Percentiles rank a stretch among this genome's conserved stretches.
These are phyloP conservation scores for Astragalus glycyphyllos DNA, from an alignment of 306 rosid species.

Conservation along the genomic window DNA sequence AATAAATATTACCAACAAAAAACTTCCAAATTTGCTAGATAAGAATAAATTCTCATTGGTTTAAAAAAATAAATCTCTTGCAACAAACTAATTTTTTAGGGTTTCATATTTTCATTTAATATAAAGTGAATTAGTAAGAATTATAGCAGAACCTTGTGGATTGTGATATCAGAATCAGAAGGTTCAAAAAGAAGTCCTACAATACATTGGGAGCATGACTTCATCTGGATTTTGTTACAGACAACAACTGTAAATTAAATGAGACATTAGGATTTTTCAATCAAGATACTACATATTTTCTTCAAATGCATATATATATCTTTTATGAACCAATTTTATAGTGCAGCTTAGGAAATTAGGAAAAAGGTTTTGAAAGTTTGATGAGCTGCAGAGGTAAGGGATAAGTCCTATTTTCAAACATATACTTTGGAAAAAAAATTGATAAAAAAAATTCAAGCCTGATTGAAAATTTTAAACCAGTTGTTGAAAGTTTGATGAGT, in stretches of 20 bases:
- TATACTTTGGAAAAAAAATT: background rate
- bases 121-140: background rate
- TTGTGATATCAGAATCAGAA: background rate
- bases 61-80: background rate
- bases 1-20: too few species aligned
- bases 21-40: background rate
- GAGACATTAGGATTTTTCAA: background rate
- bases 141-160: background rate
- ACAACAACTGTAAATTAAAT: background rate
- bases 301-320: background rate
- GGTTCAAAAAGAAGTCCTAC: background rate
- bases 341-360: background rate
- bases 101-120: background rate
- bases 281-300: background rate
- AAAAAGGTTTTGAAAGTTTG: background rate
- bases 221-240: background rate
- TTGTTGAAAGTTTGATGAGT: background rate
- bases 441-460: background rate
- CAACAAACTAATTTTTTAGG: background rate
- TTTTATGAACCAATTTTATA: background rate
- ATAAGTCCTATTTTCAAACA: background rate
- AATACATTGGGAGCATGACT: background rate
- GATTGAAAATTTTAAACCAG: too few species aligned
- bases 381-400: background rate
- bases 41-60: background rate